Conservation (phyloP, 495 filamentous ascomycete genomes). For the Corynascus novoguineensis region DNA sequence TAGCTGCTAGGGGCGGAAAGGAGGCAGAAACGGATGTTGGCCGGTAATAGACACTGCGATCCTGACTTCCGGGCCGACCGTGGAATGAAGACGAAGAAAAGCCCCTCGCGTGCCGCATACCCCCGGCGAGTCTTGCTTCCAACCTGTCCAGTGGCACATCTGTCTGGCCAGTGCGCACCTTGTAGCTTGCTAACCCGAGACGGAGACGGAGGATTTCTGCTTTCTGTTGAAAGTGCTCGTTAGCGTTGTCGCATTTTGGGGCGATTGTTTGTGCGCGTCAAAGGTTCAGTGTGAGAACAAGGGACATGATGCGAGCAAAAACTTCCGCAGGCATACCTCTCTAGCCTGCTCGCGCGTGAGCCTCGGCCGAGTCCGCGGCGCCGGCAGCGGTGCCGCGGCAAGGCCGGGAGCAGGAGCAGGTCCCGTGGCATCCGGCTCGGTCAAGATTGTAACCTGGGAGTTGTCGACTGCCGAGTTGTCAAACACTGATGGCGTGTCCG, state of each 20-base stretch:
- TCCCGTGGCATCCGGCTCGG: constrained; percentile 33
- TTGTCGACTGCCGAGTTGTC: constrained; percentile 35
- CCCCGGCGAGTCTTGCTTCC: constrained; percentile 10
- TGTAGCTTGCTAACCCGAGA: constrained; percentile 48
- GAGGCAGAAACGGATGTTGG: constrained; percentile 1
- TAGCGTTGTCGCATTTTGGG: not conserved
- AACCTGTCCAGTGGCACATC: constrained; percentile 44
- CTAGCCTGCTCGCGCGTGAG: constrained; percentile 41
- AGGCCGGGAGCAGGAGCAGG: constrained; percentile 1
- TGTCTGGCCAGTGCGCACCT: constrained; percentile 48
- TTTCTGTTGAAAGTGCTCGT: constrained; percentile 32
- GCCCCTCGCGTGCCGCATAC: not conserved
- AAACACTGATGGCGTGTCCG: constrained; percentile 33
- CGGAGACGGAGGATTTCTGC: constrained; percentile 47
- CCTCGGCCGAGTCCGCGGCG: constrained; percentile 5
- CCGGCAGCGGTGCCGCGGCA: not conserved
- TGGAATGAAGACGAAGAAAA: not conserved
- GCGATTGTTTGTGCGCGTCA: too few species aligned
- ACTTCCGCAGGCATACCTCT: constrained; percentile 27
- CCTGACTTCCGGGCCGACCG: not conserved
- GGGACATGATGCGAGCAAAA: not conserved
- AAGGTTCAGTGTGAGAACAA: too few species aligned
- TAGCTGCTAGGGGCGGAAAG: not conserved
- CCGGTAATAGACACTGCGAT: not conserved
- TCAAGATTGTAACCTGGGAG: constrained; percentile 35